Evolutionary conservation across 768 basidiomycete genomes (phyloP).

Genomic region (Trametes maxima): DNA sequence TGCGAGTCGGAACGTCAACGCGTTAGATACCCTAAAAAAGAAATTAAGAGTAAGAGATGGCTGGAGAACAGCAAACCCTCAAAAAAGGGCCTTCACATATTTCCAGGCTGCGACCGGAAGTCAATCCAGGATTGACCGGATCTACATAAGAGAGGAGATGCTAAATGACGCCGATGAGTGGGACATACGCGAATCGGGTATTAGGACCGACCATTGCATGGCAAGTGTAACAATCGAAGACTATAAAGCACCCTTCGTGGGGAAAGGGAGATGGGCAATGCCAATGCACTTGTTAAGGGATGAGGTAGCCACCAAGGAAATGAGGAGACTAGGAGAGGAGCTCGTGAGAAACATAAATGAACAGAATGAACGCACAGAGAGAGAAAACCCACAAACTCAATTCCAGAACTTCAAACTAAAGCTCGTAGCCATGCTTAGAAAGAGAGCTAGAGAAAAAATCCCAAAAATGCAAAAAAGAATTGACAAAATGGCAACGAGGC

Average conservation of each 20-base stretch:
- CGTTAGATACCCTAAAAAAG: neutral
- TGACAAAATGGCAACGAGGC: neutral
- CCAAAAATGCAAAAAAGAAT: neutral
- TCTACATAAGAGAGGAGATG: neutral
- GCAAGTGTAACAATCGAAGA: neutral
- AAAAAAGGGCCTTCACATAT: neutral
- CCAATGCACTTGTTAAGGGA: neutral
- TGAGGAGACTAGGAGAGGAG: neutral
- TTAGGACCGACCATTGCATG: conserved; percentile 3
- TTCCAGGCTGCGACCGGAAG: neutral
- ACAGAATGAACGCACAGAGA: neutral
- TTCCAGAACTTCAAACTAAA: neutral
- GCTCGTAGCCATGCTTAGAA: neutral
- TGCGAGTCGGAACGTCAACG: no score
- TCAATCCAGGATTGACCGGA: neutral
- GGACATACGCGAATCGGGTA: neutral
- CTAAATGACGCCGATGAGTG: neutral
- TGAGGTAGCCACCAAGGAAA: neutral
- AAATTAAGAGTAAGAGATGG: neutral
- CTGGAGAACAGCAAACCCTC: neutral
- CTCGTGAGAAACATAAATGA: neutral
- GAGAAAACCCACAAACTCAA: no score
- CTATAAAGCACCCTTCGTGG: conserved; percentile 4
- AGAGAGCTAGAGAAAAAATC: neutral
- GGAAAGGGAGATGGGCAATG: conserved; percentile 12